Percentiles rank a stretch among this genome's conserved stretches.
Evolutionary conservation across 1,139 yeast genomes (phyloP).

Genomic region (Suhomyces choctaworum): DNA sequence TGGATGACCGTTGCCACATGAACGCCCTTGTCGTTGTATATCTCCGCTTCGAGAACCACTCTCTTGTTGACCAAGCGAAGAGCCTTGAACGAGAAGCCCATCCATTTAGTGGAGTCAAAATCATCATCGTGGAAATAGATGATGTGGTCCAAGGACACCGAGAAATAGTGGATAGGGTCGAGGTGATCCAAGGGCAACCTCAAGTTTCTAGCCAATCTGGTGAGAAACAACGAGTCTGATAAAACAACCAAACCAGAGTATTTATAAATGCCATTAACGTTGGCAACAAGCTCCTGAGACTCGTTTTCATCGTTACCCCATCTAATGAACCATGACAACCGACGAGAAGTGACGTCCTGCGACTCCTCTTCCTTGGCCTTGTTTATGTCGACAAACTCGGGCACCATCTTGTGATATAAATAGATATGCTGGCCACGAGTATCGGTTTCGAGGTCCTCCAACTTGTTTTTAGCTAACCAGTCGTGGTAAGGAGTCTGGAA

Average conservation of each 20-base stretch:
- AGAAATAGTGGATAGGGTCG: slow-evolving; percentile 34
- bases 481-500: slow-evolving; percentile 42
- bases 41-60: slow-evolving; percentile 59
- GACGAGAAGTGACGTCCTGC: slow-evolving; percentile 34
- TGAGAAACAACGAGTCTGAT: slow-evolving; percentile 59
- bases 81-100: slow-evolving; percentile 50
- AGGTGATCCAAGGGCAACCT: slow-evolving; percentile 25
- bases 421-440: slow-evolving; percentile 1
- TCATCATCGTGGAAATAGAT: slow-evolving; percentile 66
- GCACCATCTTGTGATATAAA: slow-evolving; percentile 42
- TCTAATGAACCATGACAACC: slow-evolving; percentile 43
- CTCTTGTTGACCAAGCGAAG: slow-evolving; percentile 56
- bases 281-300: slow-evolving; percentile 10
- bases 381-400: slow-evolving; percentile 33
- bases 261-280: slow-evolving; percentile 33
- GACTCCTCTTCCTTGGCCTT: slow-evolving; percentile 25
- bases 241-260: slow-evolving; percentile 64
- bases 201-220: slow-evolving; percentile 38
- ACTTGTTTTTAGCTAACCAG: slow-evolving; percentile 15
- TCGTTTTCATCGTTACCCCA: slow-evolving; percentile 35
- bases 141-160: slow-evolving; percentile 67
- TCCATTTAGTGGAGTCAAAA: slow-evolving; percentile 54
- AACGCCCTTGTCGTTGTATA: slow-evolving; percentile 51
- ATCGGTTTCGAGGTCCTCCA: slow-evolving; percentile 13
- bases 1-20: slow-evolving; percentile 67